Conservation (phyloP, 352 stramenopile species). For the Phytophthora parvispora region DNA sequence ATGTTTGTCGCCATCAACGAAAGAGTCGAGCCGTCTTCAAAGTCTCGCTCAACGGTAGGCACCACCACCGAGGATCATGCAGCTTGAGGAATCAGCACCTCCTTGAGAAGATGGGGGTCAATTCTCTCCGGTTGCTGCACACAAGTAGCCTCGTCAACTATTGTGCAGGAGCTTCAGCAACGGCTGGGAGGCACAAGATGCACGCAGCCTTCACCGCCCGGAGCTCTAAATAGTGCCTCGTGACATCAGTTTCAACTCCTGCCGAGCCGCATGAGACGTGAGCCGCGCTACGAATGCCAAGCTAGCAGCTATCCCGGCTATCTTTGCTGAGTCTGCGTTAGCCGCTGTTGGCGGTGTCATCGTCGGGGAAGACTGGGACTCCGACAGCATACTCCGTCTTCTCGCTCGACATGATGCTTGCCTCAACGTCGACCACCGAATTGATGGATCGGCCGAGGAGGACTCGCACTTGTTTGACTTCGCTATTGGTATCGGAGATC, state of each 20-base stretch:
- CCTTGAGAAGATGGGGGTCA: slow-evolving; percentile 4
- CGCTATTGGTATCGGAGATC: not conserved
- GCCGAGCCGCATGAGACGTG: not conserved
- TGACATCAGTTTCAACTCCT: slow-evolving; percentile 34
- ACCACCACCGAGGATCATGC: slow-evolving; percentile 22
- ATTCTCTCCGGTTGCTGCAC: no score
- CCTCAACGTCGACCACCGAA: slow-evolving; percentile 18
- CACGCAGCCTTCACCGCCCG: not conserved
- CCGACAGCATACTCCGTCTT: slow-evolving; percentile 13
- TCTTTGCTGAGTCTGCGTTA: slow-evolving; percentile 5
- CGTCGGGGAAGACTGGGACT: slow-evolving; percentile 23
- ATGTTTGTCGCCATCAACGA: slow-evolving; percentile 9
- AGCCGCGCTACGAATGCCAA: not conserved
- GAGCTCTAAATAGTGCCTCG: slow-evolving; percentile 25
- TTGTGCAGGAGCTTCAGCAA: slow-evolving; percentile 6
- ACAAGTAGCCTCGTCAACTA: not conserved
- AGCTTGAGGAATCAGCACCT: slow-evolving; percentile 16
- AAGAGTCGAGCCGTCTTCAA: not conserved
- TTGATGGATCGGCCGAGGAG: slow-evolving; percentile 23
- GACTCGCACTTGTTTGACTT: not conserved
- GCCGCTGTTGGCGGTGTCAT: slow-evolving; percentile 12
- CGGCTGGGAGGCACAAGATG: slow-evolving; percentile 1
- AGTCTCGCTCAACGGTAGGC: not conserved
- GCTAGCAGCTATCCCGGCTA: slow-evolving; percentile 3
- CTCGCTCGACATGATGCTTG: not conserved